A percentile compares a stretch with the other conserved stretches of the same genome.
phyloP scores from a whole-genome alignment of 2,329 filamentous ascomycete species.

The Xylariaceae sp. region DNA sequence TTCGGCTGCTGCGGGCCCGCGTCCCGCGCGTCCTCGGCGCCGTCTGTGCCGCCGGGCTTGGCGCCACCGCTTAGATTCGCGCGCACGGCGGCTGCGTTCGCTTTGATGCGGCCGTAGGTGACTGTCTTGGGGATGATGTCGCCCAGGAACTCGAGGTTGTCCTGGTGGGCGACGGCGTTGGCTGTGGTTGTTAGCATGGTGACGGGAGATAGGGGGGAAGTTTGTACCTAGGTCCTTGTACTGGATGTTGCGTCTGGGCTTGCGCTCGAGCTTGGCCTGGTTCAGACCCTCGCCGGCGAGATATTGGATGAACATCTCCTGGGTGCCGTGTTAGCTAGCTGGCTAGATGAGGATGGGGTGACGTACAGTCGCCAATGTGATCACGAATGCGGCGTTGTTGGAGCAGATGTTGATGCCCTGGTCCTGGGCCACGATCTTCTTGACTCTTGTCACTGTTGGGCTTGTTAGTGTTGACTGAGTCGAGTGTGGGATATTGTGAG shows the following conservation, averaged over 20 bases:
- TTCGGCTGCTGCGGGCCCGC: constrained; percentile 29
- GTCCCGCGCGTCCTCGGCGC: constrained; percentile 10
- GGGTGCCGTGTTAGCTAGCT: constrained; percentile 1
- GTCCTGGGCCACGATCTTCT: constrained; percentile 89
- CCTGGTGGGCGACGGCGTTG: constrained; percentile 77
- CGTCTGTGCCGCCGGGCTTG: constrained; percentile 21
- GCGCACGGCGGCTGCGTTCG: constrained; percentile 48
- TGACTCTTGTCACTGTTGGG: constrained; percentile 76
- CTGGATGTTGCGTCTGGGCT: constrained; percentile 88
- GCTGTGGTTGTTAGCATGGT: constrained; percentile 45
- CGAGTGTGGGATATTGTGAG: not conserved
- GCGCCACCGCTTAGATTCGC: constrained; percentile 41
- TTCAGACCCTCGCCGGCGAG: constrained; percentile 79
- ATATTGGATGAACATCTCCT: constrained; percentile 96
- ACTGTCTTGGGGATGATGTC: constrained; percentile 86
- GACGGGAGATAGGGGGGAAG: not conserved
- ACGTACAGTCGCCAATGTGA: constrained; percentile 78
- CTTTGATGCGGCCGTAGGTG: constrained; percentile 74
- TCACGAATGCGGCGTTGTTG: constrained; percentile 89
- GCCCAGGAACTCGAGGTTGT: constrained; percentile 90
- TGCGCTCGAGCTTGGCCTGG: constrained; percentile 84
- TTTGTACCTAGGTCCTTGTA: constrained; percentile 92
- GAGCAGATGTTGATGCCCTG: constrained; percentile 81
- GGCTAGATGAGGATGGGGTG: not conserved
- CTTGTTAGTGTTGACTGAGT: not conserved